Conservation (phyloP, 1,139 yeast species). For the Saccharomyces uvarum region DNA sequence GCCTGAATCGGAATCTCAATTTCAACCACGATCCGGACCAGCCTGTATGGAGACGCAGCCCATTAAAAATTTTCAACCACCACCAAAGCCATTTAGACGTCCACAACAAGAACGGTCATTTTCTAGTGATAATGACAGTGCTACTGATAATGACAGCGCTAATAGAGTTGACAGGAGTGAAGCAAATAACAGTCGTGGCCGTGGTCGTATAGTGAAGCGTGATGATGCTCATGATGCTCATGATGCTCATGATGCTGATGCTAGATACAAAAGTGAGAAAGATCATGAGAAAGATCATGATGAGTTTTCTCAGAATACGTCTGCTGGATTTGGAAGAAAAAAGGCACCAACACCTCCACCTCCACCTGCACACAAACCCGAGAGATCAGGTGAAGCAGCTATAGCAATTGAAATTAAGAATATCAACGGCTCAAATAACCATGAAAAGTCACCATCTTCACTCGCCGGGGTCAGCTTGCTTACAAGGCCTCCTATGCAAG, state of each 20-base stretch:
- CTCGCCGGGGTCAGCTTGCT: not conserved
- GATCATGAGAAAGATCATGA: not conserved
- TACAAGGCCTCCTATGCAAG: not conserved
- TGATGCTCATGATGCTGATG: not conserved
- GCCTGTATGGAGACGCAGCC: not conserved
- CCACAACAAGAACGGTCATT: not conserved
- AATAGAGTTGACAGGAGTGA: not conserved
- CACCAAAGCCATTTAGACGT: constrained; percentile 16
- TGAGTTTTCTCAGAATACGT: not conserved
- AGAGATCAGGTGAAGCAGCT: not conserved
- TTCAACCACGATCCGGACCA: not conserved
- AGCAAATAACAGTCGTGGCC: not conserved
- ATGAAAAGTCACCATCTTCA: constrained; percentile 7
- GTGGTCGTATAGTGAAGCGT: not conserved
- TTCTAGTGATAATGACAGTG: not conserved
- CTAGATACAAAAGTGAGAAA: not conserved
- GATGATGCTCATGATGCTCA: not conserved
- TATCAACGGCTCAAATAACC: not conserved
- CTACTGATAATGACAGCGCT: not conserved
- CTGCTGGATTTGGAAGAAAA: not conserved
- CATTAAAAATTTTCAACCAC: constrained; percentile 15
- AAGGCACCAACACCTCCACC: not conserved
- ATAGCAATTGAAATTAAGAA: not conserved
- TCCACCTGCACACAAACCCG: constrained; percentile 5
- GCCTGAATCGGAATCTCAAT: not conserved